phyloP scores from a whole-genome alignment of 2,329 filamentous ascomycete species.

The Fusarium coicis region DNA sequence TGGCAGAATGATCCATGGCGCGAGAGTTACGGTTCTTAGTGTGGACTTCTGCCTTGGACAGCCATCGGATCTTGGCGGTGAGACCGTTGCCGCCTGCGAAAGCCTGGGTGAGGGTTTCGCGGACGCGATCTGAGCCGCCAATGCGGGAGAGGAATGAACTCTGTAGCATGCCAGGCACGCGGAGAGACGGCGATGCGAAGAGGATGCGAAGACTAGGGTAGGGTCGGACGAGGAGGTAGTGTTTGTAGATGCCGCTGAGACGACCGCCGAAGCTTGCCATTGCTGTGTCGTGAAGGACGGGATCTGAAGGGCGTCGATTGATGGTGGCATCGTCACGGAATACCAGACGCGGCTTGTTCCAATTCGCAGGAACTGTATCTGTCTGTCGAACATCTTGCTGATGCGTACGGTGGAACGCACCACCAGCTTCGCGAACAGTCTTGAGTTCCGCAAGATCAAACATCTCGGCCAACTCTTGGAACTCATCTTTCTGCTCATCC shows the following conservation, averaged over 20 bases:
- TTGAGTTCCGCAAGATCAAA: slow-evolving; percentile 75
- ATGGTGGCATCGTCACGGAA: slow-evolving; percentile 51
- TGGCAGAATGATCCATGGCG: slow-evolving; percentile 38
- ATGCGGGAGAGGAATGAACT: slow-evolving; percentile 66
- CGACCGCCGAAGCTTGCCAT: slow-evolving; percentile 38
- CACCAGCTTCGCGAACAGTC: slow-evolving; percentile 70
- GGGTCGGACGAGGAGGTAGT: slow-evolving; percentile 74
- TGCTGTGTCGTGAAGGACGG: slow-evolving; percentile 29
- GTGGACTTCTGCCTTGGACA: slow-evolving; percentile 47
- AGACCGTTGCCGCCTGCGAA: slow-evolving; percentile 76
- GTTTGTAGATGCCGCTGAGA: slow-evolving; percentile 54
- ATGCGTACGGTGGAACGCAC: slow-evolving; percentile 64
- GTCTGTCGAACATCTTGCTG: slow-evolving; percentile 54
- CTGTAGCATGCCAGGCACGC: slow-evolving; percentile 74
- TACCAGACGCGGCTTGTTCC: slow-evolving; percentile 55
- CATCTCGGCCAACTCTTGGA: slow-evolving; percentile 75
- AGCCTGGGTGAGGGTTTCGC: slow-evolving; percentile 64
- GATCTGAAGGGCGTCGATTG: slow-evolving; percentile 33
- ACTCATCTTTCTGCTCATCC: slow-evolving; percentile 60
- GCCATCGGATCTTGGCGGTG: slow-evolving; percentile 80
- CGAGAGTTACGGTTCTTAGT: slow-evolving; percentile 11
- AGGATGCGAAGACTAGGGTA: slow-evolving; percentile 73
- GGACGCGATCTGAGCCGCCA: slow-evolving; percentile 59
- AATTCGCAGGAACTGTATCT: slow-evolving; percentile 48
- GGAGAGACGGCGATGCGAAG: slow-evolving; percentile 74